phyloP scores from a whole-genome alignment of 1,284 basidiomycete genomes.

The Peniophora sp. region DNA sequence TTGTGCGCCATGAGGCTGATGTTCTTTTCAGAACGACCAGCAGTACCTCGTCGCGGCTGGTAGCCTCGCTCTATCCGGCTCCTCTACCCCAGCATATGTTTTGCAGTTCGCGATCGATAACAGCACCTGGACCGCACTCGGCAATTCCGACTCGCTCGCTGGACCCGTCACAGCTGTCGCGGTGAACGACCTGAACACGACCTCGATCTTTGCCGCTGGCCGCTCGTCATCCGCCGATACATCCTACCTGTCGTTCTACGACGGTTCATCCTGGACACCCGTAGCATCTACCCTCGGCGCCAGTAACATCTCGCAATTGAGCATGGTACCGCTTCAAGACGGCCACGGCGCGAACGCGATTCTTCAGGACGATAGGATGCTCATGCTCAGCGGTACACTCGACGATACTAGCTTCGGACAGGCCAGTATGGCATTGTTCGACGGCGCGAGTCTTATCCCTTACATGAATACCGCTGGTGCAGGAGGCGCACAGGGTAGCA shows the following conservation, averaged over 20 bases:
- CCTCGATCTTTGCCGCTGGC: constrained; percentile 88
- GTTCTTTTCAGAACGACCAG: constrained; percentile 41
- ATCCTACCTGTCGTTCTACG: constrained; percentile 77
- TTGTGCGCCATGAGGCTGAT: constrained; percentile 1
- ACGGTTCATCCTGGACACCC: constrained; percentile 67
- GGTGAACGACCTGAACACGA: constrained; percentile 74
- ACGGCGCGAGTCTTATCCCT: constrained; percentile 79
- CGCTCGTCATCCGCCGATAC: constrained; percentile 56
- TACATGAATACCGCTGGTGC: constrained; percentile 70
- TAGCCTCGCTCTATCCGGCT: constrained; percentile 67
- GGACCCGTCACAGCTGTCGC: constrained; percentile 88
- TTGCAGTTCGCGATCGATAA: constrained; percentile 67
- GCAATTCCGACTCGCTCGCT: constrained; percentile 57
- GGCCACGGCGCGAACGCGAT: constrained; percentile 63
- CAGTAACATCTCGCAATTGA: constrained; percentile 70
- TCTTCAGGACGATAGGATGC: constrained; percentile 81
- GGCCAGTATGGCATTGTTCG: constrained; percentile 81
- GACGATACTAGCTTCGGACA: constrained; percentile 68
- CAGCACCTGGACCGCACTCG: constrained; percentile 70
- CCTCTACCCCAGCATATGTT: constrained; percentile 64
- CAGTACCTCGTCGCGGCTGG: constrained; percentile 68
- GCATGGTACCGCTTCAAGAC: constrained; percentile 83
- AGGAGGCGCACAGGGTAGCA: constrained; percentile 63
- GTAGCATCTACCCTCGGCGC: constrained; percentile 50
- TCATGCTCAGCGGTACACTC: constrained; percentile 83